Evolutionary conservation across 768 basidiomycete species (phyloP).

Genomic region (Psilocybe cubensis): DNA sequence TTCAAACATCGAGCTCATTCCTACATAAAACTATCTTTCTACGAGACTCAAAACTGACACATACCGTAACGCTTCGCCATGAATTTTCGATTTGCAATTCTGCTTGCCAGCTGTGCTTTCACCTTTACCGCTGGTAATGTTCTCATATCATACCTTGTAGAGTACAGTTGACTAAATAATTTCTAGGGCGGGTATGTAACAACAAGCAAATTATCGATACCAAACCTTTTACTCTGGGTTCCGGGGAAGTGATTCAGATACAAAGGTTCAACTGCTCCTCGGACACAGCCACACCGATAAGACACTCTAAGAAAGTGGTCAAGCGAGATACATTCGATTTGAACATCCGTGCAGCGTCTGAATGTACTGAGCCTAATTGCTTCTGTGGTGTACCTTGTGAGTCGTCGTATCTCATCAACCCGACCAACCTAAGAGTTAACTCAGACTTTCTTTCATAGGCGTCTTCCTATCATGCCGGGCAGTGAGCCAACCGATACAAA

Average conservation of each 20-base stretch:
- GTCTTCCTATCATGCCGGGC: constrained; percentile 4
- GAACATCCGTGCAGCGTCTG: background rate
- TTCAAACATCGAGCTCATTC: too few relatives aligned
- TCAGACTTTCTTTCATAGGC: background rate
- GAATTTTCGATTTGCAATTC: too few relatives aligned
- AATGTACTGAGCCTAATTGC: constrained; percentile 10
- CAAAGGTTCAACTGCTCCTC: constrained; percentile 12
- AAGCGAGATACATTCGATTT: background rate
- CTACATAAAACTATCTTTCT: too few relatives aligned
- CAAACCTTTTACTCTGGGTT: constrained; percentile 1
- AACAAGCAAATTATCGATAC: constrained; percentile 13
- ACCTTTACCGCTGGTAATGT: too few relatives aligned
- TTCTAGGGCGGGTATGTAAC: constrained; percentile 5
- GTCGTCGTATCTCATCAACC: background rate
- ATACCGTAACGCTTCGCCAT: too few relatives aligned
- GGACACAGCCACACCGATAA: background rate
- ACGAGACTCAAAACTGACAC: too few relatives aligned
- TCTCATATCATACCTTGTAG: too few relatives aligned
- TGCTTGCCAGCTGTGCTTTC: too few relatives aligned
- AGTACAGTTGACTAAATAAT: too few relatives aligned
- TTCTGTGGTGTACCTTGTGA: constrained; percentile 12
- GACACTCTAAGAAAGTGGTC: too few relatives aligned
- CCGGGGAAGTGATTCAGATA: constrained; percentile 11
- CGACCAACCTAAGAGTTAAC: background rate
- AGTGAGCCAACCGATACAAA: constrained; percentile 4